Conservation (phyloP, 2,329 filamentous ascomycete genomes). For the Trichophaea hybrida region DNA sequence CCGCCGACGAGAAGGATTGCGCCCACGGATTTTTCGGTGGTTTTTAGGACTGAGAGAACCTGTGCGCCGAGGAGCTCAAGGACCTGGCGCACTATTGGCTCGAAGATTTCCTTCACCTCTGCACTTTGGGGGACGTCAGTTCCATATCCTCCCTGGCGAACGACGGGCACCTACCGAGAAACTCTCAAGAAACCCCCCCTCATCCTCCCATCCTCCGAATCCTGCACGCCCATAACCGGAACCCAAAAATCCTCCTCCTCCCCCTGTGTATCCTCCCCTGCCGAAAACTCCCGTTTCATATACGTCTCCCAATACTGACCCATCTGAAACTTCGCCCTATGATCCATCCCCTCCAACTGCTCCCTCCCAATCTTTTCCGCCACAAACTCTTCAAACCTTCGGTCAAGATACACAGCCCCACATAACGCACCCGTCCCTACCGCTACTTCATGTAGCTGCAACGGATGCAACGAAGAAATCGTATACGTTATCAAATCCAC, state of each 20-base stretch:
- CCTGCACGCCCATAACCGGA: slow-evolving; percentile 21
- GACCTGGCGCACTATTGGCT: slow-evolving; percentile 58
- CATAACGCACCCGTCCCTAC: slow-evolving; percentile 50
- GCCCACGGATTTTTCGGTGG: slow-evolving; percentile 25
- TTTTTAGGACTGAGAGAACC: slow-evolving; percentile 44
- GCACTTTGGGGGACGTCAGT: slow-evolving; percentile 51
- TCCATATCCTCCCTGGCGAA: slow-evolving; percentile 62
- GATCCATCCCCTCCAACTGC: slow-evolving; percentile 59
- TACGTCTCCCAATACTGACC: slow-evolving; percentile 71
- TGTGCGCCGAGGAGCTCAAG: slow-evolving; percentile 55
- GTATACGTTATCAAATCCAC: slow-evolving; percentile 51
- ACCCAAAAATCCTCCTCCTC: slow-evolving; percentile 21
- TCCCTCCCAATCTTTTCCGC: slow-evolving; percentile 50
- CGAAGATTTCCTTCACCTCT: slow-evolving; percentile 59
- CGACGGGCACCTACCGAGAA: slow-evolving; percentile 10
- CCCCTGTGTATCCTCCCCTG: neutral
- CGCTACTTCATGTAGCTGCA: slow-evolving; percentile 64
- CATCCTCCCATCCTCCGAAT: slow-evolving; percentile 16
- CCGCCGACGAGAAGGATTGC: slow-evolving; percentile 39
- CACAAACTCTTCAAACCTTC: slow-evolving; percentile 62
- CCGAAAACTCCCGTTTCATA: slow-evolving; percentile 63
- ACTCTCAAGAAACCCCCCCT: slow-evolving; percentile 21
- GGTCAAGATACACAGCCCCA: slow-evolving; percentile 23
- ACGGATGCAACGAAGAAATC: slow-evolving; percentile 57
- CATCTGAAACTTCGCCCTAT: slow-evolving; percentile 67